These are phyloP conservation scores for Annona squamosa DNA, from an alignment of 164 flowering plant species.

Conservation along the genomic window DNA sequence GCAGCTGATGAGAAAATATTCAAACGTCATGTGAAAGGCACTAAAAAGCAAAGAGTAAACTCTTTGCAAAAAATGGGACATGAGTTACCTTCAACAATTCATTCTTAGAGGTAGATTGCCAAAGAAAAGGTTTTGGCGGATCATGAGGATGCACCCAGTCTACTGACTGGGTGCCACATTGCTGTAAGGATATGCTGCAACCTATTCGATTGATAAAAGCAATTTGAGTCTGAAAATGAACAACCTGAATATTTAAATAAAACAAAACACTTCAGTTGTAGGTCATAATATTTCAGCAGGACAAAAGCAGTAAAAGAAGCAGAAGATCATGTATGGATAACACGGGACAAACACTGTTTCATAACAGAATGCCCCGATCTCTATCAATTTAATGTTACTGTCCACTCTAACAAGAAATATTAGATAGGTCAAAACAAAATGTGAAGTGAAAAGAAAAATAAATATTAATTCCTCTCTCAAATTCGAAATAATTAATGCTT, in stretches of 20 bases:
- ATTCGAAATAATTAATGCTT: too few relatives aligned
- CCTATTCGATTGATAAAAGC: conserved; percentile 74
- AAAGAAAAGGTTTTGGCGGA: conserved; percentile 66
- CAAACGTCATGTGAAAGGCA: background rate
- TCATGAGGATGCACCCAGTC: conserved; percentile 77
- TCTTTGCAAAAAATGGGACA: background rate
- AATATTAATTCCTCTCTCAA: too few relatives aligned
- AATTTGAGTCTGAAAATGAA: conserved; percentile 85
- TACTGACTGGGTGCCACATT: conserved; percentile 53
- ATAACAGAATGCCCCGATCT: background rate
- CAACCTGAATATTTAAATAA: conserved; percentile 47
- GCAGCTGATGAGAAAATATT: conserved; percentile 37
- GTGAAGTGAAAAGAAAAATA: too few relatives aligned
- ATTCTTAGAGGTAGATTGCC: conserved; percentile 60
- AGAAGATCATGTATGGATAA: background rate
- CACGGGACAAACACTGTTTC: background rate
- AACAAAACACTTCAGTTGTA: background rate
- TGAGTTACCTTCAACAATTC: conserved; percentile 75
- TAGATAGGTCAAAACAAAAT: too few relatives aligned
- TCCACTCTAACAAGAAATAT: too few relatives aligned
- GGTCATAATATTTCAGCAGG: background rate
- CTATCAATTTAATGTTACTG: background rate
- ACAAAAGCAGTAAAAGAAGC: background rate
- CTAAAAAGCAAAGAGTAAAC: background rate
- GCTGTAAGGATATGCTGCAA: conserved; percentile 58